Evolutionary conservation across 2,329 filamentous ascomycete genomes (phyloP), one percentile per base, ranked within the genome.

Genomic region (Ophiostoma perfectum): DNA sequence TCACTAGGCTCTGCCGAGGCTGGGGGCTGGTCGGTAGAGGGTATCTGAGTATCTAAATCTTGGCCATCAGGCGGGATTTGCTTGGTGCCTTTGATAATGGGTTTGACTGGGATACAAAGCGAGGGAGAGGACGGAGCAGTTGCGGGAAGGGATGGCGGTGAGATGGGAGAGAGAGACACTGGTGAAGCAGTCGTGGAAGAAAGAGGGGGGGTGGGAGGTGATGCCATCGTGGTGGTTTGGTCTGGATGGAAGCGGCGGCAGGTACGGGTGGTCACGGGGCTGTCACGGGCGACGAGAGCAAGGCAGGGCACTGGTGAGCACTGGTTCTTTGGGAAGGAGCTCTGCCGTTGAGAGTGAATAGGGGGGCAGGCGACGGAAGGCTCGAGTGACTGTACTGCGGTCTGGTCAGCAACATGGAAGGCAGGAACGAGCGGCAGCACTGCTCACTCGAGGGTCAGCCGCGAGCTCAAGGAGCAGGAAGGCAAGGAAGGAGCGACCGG

Each of bases 301-400:
- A 16, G 4, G 2, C 39, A 4, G 41, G 9, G 41, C 42, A 27
- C 3, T 12, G 14, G 42, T 47, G 18, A 64, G 36, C 42, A 64
- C n/a, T n/a, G 39, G 42, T 39, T 16, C 18, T 47, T n/a, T 36
- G 8, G 66, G 67, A 68, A 68, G 64, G 67, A 68, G 64, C 63
- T 11, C 6, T 4, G 39, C 6, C 18, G 52, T 18, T 11, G 38
- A 5, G 49, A 42, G 47, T 52, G 47, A 66, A 66, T 66, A 5
- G n/a, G 9, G 7, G 27, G 18, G n/a, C 27, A 27, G 18, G 49
- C 49, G 8, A 55, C 1, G 49, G 42, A 47, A 42, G 41, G 63
- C 5, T 0, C n/a, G 7, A 6, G 39, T 38, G 39, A 39, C 6
- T 18, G 60, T 18, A n/a, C 60, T 63, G 39, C 16, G 16, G 38